These are phyloP conservation scores for Cyberlindnera mississippiensis DNA, from an alignment of 805 yeast genomes.

Conservation along the genomic window DNA sequence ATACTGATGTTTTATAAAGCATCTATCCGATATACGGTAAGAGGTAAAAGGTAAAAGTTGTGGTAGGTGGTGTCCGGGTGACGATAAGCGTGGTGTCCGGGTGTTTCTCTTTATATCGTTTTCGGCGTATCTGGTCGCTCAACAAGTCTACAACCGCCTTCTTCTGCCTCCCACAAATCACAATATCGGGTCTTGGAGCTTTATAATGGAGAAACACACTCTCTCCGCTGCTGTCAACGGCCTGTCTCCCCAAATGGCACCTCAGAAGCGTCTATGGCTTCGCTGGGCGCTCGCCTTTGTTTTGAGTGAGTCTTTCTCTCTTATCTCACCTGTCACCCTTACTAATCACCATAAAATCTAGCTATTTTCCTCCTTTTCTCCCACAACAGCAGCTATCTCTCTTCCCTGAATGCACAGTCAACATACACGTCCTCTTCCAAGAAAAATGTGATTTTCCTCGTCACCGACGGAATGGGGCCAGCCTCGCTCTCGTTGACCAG, in stretches of 20 bases:
- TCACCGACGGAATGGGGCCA: constrained; percentile 96
- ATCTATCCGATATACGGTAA: too few species aligned
- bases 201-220: background rate
- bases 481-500: constrained; percentile 79
- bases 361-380: background rate
- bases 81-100: too few species aligned
- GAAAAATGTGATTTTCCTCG: constrained; percentile 81
- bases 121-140: too few species aligned
- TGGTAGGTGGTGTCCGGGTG: too few species aligned
- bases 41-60: too few species aligned
- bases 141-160: too few species aligned
- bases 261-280: constrained; percentile 1
- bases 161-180: too few species aligned
- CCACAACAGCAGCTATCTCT: background rate
- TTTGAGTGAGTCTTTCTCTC: constrained; percentile 1
- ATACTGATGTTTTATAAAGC: too few species aligned
- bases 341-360: background rate
- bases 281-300: constrained; percentile 5
- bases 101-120: too few species aligned
- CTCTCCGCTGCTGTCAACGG: background rate
- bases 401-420: background rate
- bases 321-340: background rate
- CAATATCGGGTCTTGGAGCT: too few species aligned
- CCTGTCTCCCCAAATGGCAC: background rate
- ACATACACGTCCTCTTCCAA: constrained; percentile 30